Conservation (phyloP, 768 basidiomycete genomes). For the Rhizopogon vesiculosus region DNA sequence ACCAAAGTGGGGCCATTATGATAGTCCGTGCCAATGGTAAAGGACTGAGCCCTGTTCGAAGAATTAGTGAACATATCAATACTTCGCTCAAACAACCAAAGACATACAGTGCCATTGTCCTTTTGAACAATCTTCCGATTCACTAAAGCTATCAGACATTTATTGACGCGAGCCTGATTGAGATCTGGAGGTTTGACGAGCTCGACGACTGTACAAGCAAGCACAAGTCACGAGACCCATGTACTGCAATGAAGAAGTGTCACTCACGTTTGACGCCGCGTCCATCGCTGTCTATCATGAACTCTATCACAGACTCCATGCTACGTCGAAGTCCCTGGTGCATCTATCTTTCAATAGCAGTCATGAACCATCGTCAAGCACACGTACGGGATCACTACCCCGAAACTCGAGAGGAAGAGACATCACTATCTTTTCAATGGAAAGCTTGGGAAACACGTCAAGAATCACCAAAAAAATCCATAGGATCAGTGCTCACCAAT, state of each 20-base stretch:
- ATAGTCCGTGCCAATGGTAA: conserved; percentile 64
- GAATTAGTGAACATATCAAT: not conserved
- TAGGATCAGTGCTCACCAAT: conserved; percentile 39
- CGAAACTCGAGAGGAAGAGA: conserved; percentile 87
- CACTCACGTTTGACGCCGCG: conserved; percentile 54
- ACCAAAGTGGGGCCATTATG: conserved; percentile 11
- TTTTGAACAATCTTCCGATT: conserved; percentile 82
- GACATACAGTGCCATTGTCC: conserved; percentile 55
- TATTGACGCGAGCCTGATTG: conserved; percentile 88
- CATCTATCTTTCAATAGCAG: not conserved
- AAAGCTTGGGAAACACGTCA: conserved; percentile 31
- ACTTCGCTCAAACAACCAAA: not conserved
- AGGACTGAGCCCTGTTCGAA: conserved; percentile 53
- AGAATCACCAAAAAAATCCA: not conserved
- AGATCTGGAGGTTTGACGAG: conserved; percentile 77
- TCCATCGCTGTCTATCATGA: conserved; percentile 59
- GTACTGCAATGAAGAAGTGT: conserved; percentile 7
- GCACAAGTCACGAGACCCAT: not conserved
- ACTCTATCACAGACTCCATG: conserved; percentile 78
- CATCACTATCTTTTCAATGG: conserved; percentile 67
- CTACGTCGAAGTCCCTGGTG: conserved; percentile 64
- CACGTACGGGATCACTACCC: conserved; percentile 77
- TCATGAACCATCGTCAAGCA: not conserved
- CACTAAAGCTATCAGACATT: conserved; percentile 88
- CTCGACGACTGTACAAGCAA: conserved; percentile 57